Percentiles rank a stretch among this genome's conserved stretches.
Evolutionary conservation across 371 early-diverging fungal species (phyloP).

Genomic region (Choanephora cucurbitarum): DNA sequence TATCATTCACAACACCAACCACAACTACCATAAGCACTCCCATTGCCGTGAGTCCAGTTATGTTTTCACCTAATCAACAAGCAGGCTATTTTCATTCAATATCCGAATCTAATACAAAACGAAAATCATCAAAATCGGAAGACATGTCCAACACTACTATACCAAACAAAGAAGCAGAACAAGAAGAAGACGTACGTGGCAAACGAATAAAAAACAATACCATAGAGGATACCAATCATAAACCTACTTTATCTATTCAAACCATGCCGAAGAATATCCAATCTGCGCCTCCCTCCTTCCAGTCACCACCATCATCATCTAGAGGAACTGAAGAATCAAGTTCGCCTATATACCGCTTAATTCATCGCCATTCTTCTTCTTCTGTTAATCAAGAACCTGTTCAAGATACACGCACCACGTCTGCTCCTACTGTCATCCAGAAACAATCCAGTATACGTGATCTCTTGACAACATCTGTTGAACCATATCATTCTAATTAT

Average conservation of each 20-base stretch:
- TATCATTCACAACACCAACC: background rate
- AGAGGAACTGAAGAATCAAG: background rate
- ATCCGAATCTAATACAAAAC: constrained; percentile 11
- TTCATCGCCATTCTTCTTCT: no score
- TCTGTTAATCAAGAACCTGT: no score
- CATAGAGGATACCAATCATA: no score
- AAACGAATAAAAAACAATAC: background rate
- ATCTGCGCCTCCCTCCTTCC: no score
- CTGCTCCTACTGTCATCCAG: constrained; percentile 3
- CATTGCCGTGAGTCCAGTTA: constrained; percentile 1
- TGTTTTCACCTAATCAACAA: constrained; percentile 6
- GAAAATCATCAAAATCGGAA: constrained; percentile 8
- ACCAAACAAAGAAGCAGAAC: constrained; percentile 6
- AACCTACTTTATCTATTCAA: background rate
- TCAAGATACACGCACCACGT: background rate
- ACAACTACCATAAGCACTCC: constrained; percentile 10
- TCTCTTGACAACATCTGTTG: constrained; percentile 16
- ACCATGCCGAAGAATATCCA: background rate
- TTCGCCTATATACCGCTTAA: no score
- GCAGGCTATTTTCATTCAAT: constrained; percentile 20
- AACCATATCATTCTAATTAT: constrained; percentile 9
- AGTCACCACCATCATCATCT: no score
- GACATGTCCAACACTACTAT: background rate
- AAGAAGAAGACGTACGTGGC: background rate
- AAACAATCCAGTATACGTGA: constrained; percentile 13